Base-by-base conservation (phyloP, 441 rosid species). In the Populus trichocarpa region DNA sequence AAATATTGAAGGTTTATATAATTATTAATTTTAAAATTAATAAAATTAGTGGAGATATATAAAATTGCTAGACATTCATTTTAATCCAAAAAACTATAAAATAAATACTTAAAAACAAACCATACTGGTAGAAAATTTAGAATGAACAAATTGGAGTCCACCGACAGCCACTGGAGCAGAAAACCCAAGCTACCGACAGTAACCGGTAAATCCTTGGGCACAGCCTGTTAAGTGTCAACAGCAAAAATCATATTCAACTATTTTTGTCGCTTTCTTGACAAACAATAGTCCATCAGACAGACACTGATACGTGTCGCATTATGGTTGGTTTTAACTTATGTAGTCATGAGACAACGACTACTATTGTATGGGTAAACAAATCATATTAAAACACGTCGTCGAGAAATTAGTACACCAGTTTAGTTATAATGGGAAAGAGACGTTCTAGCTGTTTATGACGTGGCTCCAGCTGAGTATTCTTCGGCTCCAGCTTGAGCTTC, bases 151-250 rank as follows among this genome's bases (percentile, higher is more conserved):
- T 33, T 14, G 70, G 68, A 78, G 77, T 74, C 83, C 90, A 86
- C 92, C 89, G 90, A 89, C 88, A 86, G 79, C 80, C 69, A 32
- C 14, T 10, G 3, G 74, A 75, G 33, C 8, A 23, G 71, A 61
- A 30, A 72, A 38, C 46, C 38, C 69, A n/a, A 35, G 82, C 72
- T 26, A 85, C 89, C 72, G 90, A 76, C 84, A 72, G 77, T 69
- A 57, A 57, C 88, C 85, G 80, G 90, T 84, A 13, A n/a, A 63
- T 22, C 36, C 30, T 36, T 12, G 2, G 32, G 74, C 14, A 80
- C 86, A 83, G 84, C 75, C 84, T 81, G 85, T 71, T 69, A 26
- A 25, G 26, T 25, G 26, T 1, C 1, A 76, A 70, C 82, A 75
- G 79, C 79, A 53, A 72, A 63, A 20, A 32, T 40, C 32, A 42